A percentile compares a stretch with the other conserved stretches of the same genome.
Conservation (phyloP, 2,329 filamentous ascomycete species). For the Thielaviopsis punctulata region DNA sequence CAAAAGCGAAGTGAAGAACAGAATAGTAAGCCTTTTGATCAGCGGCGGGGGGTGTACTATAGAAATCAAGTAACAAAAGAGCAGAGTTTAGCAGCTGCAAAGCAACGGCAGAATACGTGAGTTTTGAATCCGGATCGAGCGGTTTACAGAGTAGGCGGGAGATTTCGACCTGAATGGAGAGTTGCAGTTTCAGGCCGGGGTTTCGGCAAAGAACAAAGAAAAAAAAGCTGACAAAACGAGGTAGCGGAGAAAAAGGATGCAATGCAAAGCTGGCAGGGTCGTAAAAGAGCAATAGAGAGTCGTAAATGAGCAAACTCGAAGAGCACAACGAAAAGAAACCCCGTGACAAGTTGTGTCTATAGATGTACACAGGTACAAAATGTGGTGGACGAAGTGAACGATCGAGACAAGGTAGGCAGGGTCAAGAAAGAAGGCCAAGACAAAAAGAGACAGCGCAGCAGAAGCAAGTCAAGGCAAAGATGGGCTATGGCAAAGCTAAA, state of each 20-base stretch:
- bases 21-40: neutral
- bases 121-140: neutral
- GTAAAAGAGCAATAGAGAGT: too few species aligned
- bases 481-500: too few species aligned
- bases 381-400: too few species aligned
- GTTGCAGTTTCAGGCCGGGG: neutral
- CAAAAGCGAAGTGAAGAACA: neutral
- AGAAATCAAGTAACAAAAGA: too few species aligned
- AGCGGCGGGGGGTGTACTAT: neutral
- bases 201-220: neutral
- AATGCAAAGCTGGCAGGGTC: too few species aligned
- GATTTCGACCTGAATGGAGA: neutral
- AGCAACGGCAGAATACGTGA: neutral
- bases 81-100: too few species aligned
- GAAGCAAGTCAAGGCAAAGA: neutral
- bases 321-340: too few species aligned
- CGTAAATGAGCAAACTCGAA: too few species aligned
- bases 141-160: too few species aligned
- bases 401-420: too few species aligned
- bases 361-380: too few species aligned
- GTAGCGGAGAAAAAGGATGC: neutral
- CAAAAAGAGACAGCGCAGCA: neutral
- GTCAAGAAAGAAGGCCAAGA: neutral
- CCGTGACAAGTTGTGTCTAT: too few species aligned
- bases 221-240: neutral